Conservation (phyloP, 441 rosid species). For the Cnidoscolus chayamansa region DNA sequence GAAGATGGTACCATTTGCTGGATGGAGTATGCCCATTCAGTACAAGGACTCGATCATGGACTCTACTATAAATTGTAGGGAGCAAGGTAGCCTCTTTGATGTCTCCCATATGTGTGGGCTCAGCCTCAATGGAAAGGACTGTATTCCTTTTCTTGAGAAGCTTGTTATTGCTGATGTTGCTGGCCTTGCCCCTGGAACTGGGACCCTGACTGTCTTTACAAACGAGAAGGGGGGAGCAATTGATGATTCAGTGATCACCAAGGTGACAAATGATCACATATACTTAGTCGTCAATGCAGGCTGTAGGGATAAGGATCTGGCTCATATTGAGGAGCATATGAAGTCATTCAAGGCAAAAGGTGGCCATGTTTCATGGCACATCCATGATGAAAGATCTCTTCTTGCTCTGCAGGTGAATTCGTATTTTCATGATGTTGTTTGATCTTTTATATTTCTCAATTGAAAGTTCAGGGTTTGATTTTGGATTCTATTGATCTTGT, state of each 20-base stretch:
- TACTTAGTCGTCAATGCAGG: slow-evolving; percentile 98
- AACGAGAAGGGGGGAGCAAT: slow-evolving; percentile 94
- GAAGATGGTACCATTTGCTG: slow-evolving; percentile 98
- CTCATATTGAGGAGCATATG: slow-evolving; percentile 94
- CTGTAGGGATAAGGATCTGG: slow-evolving; percentile 94
- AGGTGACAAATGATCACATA: slow-evolving; percentile 71
- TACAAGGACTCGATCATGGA: slow-evolving; percentile 98
- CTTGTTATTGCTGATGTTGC: slow-evolving; percentile 92
- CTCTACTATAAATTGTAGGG: slow-evolving; percentile 86
- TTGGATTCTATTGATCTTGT: not conserved
- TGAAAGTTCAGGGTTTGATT: not conserved
- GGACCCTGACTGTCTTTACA: slow-evolving; percentile 85
- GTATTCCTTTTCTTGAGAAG: slow-evolving; percentile 79
- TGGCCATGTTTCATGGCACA: slow-evolving; percentile 92
- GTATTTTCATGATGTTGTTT: not conserved
- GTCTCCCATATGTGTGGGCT: slow-evolving; percentile 97
- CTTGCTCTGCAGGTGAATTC: slow-evolving; percentile 82
- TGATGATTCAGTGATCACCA: slow-evolving; percentile 92
- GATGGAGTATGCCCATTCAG: slow-evolving; percentile 99
- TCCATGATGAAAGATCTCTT: slow-evolving; percentile 97
- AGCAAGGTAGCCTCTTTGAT: slow-evolving; percentile 82
- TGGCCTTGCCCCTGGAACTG: slow-evolving; percentile 70
- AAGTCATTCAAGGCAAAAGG: slow-evolving; percentile 86
- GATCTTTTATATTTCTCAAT: not conserved
- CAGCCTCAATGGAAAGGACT: slow-evolving; percentile 89